Evolutionary conservation across 495 filamentous ascomycete species (phyloP), one percentile per base, ranked within the genome.

Genomic region (Podospora didyma): DNA sequence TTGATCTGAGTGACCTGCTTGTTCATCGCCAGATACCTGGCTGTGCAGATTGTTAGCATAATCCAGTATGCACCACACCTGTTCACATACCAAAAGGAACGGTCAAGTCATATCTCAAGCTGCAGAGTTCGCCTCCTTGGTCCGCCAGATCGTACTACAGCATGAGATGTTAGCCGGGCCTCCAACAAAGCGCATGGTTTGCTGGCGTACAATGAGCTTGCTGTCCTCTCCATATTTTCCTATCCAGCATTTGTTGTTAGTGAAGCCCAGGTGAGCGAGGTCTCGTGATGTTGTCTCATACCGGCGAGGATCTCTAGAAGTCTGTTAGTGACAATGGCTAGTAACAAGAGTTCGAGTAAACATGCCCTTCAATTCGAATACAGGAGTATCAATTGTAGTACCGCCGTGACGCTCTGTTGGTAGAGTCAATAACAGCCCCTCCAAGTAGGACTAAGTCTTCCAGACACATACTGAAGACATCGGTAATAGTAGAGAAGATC

Each of bases 1-100:
- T 95, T 96, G 73, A 94, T 90, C 68, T 73, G 82, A 68, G 86
- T 81, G 47, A 89, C 75, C 5, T 42, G 12, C 2, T 80, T 71
- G 79, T 94, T 92, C 89, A 94, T 92, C 55, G 91, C 91, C 48
- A 95, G 79, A 83, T 87, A 96, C 54, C 90, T 86, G 17, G 91
- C 39, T 42, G 39, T 12, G 12, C 39, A 5, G n/a, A 16, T 12
- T 14, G 12, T 42, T 42, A 23, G 74, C 70, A 42, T 66, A 74
- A 19, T 57, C 17, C 57, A 60, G 51, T 60, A 60, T 14, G 39
- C 6, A 42, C 14, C 9, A 14, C n/a, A 42, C n/a, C 14, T 14
- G 4, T 42, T 7, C 14, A 14, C 39, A 42, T 42, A 42, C 39
- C 91, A 60, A 96, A 94, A 16, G 91, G 91, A 12, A 96, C 90